These are phyloP conservation scores for Fomes fomentarius DNA, from an alignment of 1,284 basidiomycete species.

Conservation along the genomic window DNA sequence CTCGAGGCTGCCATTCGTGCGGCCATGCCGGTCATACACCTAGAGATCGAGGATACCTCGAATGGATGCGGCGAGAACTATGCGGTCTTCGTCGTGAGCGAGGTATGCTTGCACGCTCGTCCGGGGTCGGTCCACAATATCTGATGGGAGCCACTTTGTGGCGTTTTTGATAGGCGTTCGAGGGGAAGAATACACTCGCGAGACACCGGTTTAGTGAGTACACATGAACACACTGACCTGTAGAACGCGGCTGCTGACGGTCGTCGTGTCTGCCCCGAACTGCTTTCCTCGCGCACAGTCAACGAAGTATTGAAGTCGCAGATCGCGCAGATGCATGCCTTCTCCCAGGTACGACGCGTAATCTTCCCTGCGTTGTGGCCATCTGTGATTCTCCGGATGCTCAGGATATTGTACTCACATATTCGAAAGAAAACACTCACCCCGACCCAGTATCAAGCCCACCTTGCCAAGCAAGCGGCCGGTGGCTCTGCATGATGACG, in stretches of 20 bases:
- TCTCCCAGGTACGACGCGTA: slow-evolving; percentile 67
- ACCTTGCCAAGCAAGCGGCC: slow-evolving; percentile 45
- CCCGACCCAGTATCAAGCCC: slow-evolving; percentile 65
- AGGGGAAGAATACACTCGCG: slow-evolving; percentile 75
- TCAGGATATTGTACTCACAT: not conserved
- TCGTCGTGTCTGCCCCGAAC: slow-evolving; percentile 3
- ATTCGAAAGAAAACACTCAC: slow-evolving; percentile 71
- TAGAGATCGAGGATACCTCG: slow-evolving; percentile 75
- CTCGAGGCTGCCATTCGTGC: slow-evolving; percentile 64
- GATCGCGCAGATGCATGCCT: slow-evolving; percentile 81
- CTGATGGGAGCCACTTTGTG: not conserved
- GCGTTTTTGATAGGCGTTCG: slow-evolving; percentile 56
- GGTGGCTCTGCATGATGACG: no score
- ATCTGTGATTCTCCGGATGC: not conserved
- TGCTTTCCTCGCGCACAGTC: slow-evolving; percentile 45
- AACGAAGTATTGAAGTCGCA: slow-evolving; percentile 74
- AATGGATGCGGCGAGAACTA: slow-evolving; percentile 82
- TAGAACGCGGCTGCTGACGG: slow-evolving; percentile 6
- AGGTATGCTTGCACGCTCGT: slow-evolving; percentile 51
- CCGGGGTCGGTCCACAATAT: no score
- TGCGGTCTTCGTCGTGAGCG: slow-evolving; percentile 72
- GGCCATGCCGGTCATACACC: slow-evolving; percentile 61
- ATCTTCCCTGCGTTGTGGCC: not conserved
- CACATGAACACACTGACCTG: not conserved
- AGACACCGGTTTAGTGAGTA: slow-evolving; percentile 66